These are phyloP conservation scores for Auricularia cornea DNA, from an alignment of 768 basidiomycete species.

Conservation along the genomic window DNA sequence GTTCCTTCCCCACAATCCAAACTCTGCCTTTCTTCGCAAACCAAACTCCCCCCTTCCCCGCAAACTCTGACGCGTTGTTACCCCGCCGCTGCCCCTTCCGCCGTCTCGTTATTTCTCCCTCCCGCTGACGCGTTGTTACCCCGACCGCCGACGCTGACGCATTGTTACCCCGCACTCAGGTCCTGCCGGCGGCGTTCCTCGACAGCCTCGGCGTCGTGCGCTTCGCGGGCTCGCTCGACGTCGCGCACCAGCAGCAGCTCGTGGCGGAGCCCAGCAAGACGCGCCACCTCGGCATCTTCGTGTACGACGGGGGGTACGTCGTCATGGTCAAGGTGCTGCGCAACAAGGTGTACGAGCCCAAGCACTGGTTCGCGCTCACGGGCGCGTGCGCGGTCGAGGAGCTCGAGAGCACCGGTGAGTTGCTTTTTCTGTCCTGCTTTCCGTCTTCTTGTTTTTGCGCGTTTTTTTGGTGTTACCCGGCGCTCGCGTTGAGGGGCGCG, in stretches of 20 bases:
- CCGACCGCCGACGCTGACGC: no score
- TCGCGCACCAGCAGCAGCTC: slow-evolving; percentile 52
- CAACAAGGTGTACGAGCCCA: slow-evolving; percentile 65
- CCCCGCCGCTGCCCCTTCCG: no score
- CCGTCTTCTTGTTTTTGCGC: no score
- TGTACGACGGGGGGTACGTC: slow-evolving; percentile 80
- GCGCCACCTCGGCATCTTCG: slow-evolving; percentile 75
- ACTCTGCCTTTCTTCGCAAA: no score
- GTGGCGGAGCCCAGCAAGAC: background rate
- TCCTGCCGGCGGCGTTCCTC: slow-evolving; percentile 35
- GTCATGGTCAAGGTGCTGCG: slow-evolving; percentile 79
- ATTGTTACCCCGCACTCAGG: slow-evolving; percentile 8
- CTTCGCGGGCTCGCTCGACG: slow-evolving; percentile 81
- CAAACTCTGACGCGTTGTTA: no score
- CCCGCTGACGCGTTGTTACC: no score
- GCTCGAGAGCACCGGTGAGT: slow-evolving; percentile 53
- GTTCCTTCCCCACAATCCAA: no score
- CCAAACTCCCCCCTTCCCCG: no score
- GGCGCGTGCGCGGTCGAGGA: slow-evolving; percentile 65
- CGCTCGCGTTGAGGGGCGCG: no score
- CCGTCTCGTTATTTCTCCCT: no score
- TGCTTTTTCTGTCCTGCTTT: background rate
- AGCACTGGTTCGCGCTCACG: slow-evolving; percentile 77
- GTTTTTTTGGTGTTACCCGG: no score
- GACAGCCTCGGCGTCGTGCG: slow-evolving; percentile 69